These are phyloP conservation scores for Rubroboletus pulcherrimus DNA, from an alignment of 768 basidiomycete species.

Conservation along the genomic window DNA sequence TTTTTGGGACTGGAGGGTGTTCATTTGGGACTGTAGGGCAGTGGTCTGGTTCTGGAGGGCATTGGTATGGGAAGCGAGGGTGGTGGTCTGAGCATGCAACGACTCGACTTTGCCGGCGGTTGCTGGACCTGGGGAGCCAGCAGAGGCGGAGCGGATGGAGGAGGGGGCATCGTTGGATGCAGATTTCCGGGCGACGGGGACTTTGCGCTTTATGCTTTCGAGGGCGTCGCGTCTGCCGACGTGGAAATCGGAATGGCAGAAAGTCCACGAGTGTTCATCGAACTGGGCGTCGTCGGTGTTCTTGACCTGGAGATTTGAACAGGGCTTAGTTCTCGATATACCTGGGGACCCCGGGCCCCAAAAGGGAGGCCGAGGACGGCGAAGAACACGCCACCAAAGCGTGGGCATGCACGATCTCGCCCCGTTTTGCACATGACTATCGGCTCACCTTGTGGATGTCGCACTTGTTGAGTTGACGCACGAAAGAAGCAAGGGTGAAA, in stretches of 20 bases:
- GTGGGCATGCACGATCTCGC: conserved; percentile 13
- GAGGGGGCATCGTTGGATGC: conserved; percentile 26
- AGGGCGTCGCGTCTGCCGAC: conserved; percentile 52
- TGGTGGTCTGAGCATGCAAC: conserved; percentile 27
- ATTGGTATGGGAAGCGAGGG: conserved; percentile 29
- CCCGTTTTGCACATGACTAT: conserved; percentile 7
- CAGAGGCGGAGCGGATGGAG: conserved; percentile 24
- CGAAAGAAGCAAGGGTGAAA: no score
- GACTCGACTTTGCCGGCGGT: conserved; percentile 25
- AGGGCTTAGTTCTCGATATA: no score
- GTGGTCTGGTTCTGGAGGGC: conserved; percentile 30
- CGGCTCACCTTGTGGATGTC: neutral
- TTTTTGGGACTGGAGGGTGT: conserved; percentile 27
- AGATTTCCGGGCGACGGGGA: conserved; percentile 37
- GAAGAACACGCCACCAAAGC: neutral
- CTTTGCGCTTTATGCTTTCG: conserved; percentile 65
- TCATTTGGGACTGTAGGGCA: conserved; percentile 26
- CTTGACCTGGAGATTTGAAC: conserved; percentile 36
- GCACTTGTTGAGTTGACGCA: no score
- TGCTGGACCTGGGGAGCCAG: conserved; percentile 26
- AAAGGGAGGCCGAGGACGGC: conserved; percentile 13
- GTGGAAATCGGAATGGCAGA: conserved; percentile 52
- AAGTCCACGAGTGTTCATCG: conserved; percentile 56
- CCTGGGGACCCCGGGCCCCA: conserved; percentile 5
- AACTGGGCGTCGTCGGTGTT: conserved; percentile 79